Conservation (phyloP, 2,329 filamentous ascomycete genomes). For the Alternaria metachromatica region DNA sequence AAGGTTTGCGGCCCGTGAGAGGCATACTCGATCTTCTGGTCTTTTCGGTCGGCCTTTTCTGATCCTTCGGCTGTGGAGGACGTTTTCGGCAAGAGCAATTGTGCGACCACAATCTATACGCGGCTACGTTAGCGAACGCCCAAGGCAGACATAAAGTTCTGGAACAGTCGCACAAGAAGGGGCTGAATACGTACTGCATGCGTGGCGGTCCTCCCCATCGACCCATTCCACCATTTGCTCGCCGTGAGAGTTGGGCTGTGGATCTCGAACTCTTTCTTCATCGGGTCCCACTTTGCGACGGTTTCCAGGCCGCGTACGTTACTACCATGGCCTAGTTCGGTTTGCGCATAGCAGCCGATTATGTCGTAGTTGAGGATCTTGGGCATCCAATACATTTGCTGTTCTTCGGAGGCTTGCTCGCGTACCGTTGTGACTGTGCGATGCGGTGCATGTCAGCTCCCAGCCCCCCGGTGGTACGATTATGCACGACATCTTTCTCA, state of each 20-base stretch:
- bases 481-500: conserved; percentile 12
- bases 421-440: conserved; percentile 53
- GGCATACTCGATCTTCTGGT: conserved; percentile 37
- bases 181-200: conserved; percentile 49
- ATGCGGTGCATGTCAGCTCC: conserved; percentile 22
- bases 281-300: conserved; percentile 55
- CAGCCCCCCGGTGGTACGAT: conserved; percentile 22
- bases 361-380: conserved; percentile 58
- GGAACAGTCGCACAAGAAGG: not conserved
- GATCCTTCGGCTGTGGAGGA: not conserved
- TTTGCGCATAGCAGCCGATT: conserved; percentile 61
- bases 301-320: conserved; percentile 60
- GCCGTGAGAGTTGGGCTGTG: conserved; percentile 61
- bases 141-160: conserved; percentile 16
- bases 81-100: conserved; percentile 53
- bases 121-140: conserved; percentile 10
- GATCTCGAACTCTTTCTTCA: conserved; percentile 56
- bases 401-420: conserved; percentile 58
- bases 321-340: conserved; percentile 60
- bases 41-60: conserved; percentile 19
- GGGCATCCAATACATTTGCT: conserved; percentile 58
- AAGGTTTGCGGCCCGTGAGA: conserved; percentile 61
- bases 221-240: conserved; percentile 64
- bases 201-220: conserved; percentile 61
- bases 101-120: conserved; percentile 58